Evolutionary conservation across 257 asterid species (phyloP).

Genomic region (Ocimum tenuiflorum): DNA sequence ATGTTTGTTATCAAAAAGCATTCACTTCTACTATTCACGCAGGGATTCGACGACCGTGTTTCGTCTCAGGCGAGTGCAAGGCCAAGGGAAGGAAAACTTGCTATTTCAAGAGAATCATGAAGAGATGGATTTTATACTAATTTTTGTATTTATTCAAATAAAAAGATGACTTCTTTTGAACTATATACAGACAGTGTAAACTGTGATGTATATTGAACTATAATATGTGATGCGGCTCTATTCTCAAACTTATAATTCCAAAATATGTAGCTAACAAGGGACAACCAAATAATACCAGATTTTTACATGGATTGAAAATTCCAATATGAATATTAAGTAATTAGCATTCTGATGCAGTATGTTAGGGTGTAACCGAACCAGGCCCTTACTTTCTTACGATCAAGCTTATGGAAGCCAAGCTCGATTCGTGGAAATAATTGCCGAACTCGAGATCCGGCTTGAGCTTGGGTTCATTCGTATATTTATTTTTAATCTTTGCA

Average conservation of each 20-base stretch:
- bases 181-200: constrained; percentile 8
- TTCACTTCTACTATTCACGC: constrained; percentile 9
- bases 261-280: too few species aligned
- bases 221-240: constrained; percentile 1
- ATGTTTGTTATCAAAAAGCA: not conserved
- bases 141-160: not conserved
- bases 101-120: constrained; percentile 10
- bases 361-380: too few species aligned
- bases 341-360: too few species aligned
- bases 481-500: too few species aligned
- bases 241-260: not conserved
- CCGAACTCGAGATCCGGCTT: too few species aligned
- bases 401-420: too few species aligned
- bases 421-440: too few species aligned
- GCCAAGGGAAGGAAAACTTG: not conserved
- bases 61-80: not conserved
- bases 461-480: too few species aligned
- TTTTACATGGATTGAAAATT: too few species aligned
- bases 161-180: not conserved
- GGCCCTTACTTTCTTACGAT: too few species aligned
- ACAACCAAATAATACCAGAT: too few species aligned
- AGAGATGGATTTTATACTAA: constrained; percentile 1
- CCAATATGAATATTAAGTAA: too few species aligned
- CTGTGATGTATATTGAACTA: not conserved
- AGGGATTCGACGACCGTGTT: constrained; percentile 21